Evolutionary conservation across 345 rosid genomes (phyloP), one percentile per base, ranked within the genome.

Genomic region (Gossypium rotundifolium): DNA sequence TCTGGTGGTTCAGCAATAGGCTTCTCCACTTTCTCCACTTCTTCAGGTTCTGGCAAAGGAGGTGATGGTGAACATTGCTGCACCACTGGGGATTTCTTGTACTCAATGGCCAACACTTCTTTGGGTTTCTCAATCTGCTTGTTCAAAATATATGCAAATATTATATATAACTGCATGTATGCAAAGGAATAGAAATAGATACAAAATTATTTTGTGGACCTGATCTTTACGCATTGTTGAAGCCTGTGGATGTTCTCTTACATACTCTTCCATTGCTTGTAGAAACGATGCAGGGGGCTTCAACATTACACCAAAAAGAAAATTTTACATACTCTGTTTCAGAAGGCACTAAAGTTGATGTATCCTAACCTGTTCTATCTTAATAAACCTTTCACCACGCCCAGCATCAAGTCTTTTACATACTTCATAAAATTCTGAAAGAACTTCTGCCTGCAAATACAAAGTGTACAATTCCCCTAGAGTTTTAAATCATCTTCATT

Each of bases 191-290:
- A 33, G 40, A 33, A 33, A 33, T 33, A 33, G 38, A 33, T 33
- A 5, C 7, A 33, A 33, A 55, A 55, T 55, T 53, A 17, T 53
- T 9, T 57, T 57, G 5, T 12, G 25, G 84, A 95, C 99, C 99
- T 87, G 95, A 73, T 85, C 95, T 78, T 93, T 95, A 75, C 81
- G 87, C 75, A 71, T 74, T 27, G 84, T 81, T 66, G 88, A 86
- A 78, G 70, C 62, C 69, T 86, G 80, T 74, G 98, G 97, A 78
- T 96, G 96, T 38, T 95, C 99, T 79, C 77, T 87, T 51, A 91
- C 93, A 80, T 93, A 95, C 68, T 95, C 99, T 87, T 95, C 99
- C 99, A 95, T 95, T 64, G 97, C 89, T 95, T 90, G 99, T 60
- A 93, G 87, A 82, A 95, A 93, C 54, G 99, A 95, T 57, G 88